Percentiles rank a stretch among this genome's conserved stretches.
These are phyloP conservation scores for Sporodiniella umbellata DNA, from an alignment of 371 early-diverging fungal genomes.

Conservation along the genomic window DNA sequence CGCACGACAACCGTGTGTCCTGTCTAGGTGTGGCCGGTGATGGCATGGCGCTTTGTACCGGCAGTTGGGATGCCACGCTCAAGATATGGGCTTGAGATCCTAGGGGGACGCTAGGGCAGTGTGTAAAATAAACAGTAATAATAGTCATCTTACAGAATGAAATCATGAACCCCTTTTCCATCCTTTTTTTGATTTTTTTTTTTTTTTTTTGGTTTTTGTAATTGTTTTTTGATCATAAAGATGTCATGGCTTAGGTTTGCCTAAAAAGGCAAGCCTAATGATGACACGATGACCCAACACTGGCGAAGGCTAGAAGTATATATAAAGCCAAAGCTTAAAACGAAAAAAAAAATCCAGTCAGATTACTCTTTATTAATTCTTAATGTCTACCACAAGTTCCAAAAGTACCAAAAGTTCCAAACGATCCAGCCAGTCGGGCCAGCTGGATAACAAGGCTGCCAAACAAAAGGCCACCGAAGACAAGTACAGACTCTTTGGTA, in stretches of 20 bases:
- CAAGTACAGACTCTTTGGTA: constrained; percentile 43
- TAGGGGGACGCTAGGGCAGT: no score
- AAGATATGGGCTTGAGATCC: constrained; percentile 63
- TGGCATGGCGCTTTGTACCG: constrained; percentile 97
- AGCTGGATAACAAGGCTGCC: constrained; percentile 11
- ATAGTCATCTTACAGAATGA: no score
- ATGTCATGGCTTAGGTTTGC: no score
- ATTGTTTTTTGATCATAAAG: no score
- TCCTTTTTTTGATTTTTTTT: no score
- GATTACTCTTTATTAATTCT: no score
- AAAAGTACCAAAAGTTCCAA: background rate
- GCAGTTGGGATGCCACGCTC: constrained; percentile 93
- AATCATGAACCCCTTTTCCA: no score
- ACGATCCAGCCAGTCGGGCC: background rate
- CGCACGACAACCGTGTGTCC: constrained; percentile 95
- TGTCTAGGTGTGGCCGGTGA: constrained; percentile 94
- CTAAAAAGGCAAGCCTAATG: background rate
- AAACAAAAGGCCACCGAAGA: constrained; percentile 25
- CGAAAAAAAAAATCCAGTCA: no score
- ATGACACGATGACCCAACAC: background rate
- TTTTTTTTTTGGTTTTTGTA: no score
- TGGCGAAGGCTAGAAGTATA: no score
- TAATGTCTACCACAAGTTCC: background rate
- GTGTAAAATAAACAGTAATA: no score
- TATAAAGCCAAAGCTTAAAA: no score